Evolutionary conservation across 768 basidiomycete genomes (phyloP).

Genomic region (Dioszegia aurantiaca): DNA sequence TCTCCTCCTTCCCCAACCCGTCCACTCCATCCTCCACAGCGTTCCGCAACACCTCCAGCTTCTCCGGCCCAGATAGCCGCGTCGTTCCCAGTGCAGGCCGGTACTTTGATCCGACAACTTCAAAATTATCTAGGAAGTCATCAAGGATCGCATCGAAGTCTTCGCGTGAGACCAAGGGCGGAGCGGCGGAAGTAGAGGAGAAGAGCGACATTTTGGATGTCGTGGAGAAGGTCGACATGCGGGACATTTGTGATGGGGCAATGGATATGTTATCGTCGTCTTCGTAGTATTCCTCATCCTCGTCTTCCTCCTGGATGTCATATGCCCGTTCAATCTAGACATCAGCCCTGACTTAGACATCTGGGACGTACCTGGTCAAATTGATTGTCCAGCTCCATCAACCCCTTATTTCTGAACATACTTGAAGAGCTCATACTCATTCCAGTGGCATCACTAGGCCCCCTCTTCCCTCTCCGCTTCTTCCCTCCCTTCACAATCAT

Average conservation of each 20-base stretch:
- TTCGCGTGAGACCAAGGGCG: slow-evolving; percentile 59
- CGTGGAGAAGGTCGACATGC: slow-evolving; percentile 55
- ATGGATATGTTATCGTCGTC: slow-evolving; percentile 51
- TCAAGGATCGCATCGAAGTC: slow-evolving; percentile 90
- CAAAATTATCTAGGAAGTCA: slow-evolving; percentile 88
- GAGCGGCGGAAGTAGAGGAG: slow-evolving; percentile 24
- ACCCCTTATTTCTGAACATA: slow-evolving; percentile 85
- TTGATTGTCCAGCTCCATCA: slow-evolving; percentile 83
- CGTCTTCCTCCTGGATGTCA: slow-evolving; percentile 59
- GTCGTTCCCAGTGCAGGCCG: slow-evolving; percentile 63
- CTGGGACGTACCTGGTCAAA: slow-evolving; percentile 75
- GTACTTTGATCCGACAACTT: slow-evolving; percentile 79
- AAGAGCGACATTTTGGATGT: slow-evolving; percentile 62
- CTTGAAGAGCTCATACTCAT: slow-evolving; percentile 98
- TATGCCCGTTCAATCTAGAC: slow-evolving; percentile 56
- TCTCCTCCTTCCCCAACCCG: slow-evolving; percentile 36
- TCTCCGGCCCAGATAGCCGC: slow-evolving; percentile 70
- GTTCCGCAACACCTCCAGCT: slow-evolving; percentile 73
- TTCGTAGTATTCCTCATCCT: slow-evolving; percentile 44
- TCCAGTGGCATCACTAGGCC: slow-evolving; percentile 79
- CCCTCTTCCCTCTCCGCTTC: slow-evolving; percentile 61
- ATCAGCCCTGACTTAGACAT: neutral
- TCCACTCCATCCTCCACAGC: slow-evolving; percentile 66
- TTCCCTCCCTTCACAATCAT: slow-evolving; percentile 78
- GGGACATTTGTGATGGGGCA: slow-evolving; percentile 56